Evolutionary conservation across 2,329 filamentous ascomycete species (phyloP), one percentile per base, ranked within the genome.

Genomic region (Hypoxylon sp.): DNA sequence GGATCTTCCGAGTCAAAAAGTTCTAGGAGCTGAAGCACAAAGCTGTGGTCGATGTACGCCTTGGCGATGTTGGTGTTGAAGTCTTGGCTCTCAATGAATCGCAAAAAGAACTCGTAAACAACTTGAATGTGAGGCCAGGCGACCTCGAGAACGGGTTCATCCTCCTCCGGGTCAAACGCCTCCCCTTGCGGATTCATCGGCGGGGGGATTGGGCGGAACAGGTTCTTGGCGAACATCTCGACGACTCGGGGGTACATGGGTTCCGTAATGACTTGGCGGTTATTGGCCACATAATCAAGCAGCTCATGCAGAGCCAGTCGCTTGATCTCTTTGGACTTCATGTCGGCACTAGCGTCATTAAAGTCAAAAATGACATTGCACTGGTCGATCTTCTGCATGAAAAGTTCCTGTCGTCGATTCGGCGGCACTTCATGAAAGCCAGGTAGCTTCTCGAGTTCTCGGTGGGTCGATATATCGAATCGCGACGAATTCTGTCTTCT

Each of bases 291-390:
- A 69, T 99, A 99, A 72, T 99, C 94, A 59, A 99, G 82, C 56
- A 99, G 80, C 72, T 99, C 94, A 70, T 99, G 94, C 32, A 99
- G 81, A 30, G 94, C 94, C 62, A 99, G 78, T 67, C 94, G 85
- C 79, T 99, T 99, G 80, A 99, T 97, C 75, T 99, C 94, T 78
- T 99, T 99, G 36, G 93, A 96, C 74, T 99, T 99, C 92, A 99
- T 97, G 70, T 99, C 94, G 62, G 88, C 92, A 61, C 90, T 96
- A 37, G 93, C 91, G 73, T 99, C 94, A 71, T 97, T 99, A 77
- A 99, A 99, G 76, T 99, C 94, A 70, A 99, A 99, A 67, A 99
- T 99, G 77, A 99, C 95, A 70, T 99, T 99, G 79, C 94, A 99
- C 72, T 99, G 94, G 67, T 97, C 94, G 64, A 99, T 94, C 80